phyloP scores from a whole-genome alignment of 495 filamentous ascomycete species.

The Penicillium dipodomyicola region DNA sequence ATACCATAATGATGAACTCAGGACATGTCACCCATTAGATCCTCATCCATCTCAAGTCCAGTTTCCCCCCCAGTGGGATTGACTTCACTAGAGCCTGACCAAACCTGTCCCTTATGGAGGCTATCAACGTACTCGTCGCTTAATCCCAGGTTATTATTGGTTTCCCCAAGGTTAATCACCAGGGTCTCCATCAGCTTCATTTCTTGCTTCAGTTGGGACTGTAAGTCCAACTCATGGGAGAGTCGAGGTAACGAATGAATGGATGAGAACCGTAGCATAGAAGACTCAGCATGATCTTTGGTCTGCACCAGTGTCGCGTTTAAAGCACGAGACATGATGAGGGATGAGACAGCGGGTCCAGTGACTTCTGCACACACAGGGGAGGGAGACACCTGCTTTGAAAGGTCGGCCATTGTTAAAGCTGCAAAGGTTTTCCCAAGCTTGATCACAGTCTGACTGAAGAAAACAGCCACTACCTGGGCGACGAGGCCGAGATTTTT shows the following conservation, averaged over 20 bases:
- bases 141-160: slow-evolving; percentile 54
- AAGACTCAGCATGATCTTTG: slow-evolving; percentile 42
- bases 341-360: slow-evolving; percentile 47
- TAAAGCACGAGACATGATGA: slow-evolving; percentile 55
- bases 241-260: slow-evolving; percentile 12
- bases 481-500: slow-evolving; percentile 55
- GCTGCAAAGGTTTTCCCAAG: slow-evolving; percentile 48
- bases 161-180: slow-evolving; percentile 43
- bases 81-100: slow-evolving; percentile 10
- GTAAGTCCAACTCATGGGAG: slow-evolving; percentile 46
- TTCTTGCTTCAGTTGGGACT: slow-evolving; percentile 35
- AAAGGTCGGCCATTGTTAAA: slow-evolving; percentile 44
- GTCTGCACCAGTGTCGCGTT: slow-evolving; percentile 52
- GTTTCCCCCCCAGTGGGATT: slow-evolving; percentile 26
- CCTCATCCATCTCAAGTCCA: slow-evolving; percentile 57
- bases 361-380: slow-evolving; percentile 46
- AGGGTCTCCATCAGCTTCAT: slow-evolving; percentile 38
- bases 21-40: slow-evolving; percentile 58
- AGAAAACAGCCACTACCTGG: slow-evolving; percentile 49
- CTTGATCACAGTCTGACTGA: slow-evolving; percentile 43
- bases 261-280: slow-evolving; percentile 37
- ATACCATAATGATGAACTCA: background rate
- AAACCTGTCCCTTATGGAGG: slow-evolving; percentile 28
- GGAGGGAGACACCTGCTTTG: slow-evolving; percentile 37
- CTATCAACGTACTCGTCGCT: slow-evolving; percentile 55